Percentiles rank a stretch among this genome's conserved stretches.
Evolutionary conservation across 306 rosid genomes (phyloP).

Genomic region (Malus fusca): DNA sequence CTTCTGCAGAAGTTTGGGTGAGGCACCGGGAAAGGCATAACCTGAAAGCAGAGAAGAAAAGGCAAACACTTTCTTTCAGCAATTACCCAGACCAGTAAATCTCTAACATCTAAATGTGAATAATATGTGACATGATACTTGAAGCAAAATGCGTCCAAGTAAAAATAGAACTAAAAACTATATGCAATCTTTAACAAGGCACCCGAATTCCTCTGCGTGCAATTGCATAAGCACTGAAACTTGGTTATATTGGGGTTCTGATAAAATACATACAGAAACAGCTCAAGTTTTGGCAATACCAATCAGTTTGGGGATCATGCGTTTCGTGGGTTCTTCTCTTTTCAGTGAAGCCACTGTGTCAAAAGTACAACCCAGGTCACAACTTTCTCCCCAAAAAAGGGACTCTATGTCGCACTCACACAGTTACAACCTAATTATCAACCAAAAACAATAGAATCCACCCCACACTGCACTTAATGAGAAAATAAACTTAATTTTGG

Average conservation of each 20-base stretch:
- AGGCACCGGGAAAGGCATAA: not conserved
- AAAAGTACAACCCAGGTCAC: not conserved
- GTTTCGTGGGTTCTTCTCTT: slow-evolving; percentile 8
- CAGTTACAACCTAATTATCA: not conserved
- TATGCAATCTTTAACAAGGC: not conserved
- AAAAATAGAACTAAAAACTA: not conserved
- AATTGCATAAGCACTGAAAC: not conserved
- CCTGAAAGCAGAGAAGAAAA: slow-evolving; percentile 6
- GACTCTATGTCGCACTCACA: not conserved
- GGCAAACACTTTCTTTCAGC: not conserved
- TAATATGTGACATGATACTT: not conserved
- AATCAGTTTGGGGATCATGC: not conserved
- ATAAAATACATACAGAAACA: not conserved
- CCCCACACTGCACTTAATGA: not conserved
- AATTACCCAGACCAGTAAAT: not conserved
- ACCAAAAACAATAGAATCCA: not conserved
- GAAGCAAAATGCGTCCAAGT: not conserved
- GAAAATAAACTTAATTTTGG: not conserved
- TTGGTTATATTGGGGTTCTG: not conserved
- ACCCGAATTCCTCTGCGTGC: slow-evolving; percentile 14
- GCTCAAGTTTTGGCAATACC: slow-evolving; percentile 7
- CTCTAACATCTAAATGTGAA: not conserved
- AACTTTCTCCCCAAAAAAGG: not conserved
- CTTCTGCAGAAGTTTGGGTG: slow-evolving; percentile 4
- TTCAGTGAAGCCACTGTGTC: not conserved